Conservation (phyloP, 805 yeast genomes). For the Priceomyces fermenticarens region DNA sequence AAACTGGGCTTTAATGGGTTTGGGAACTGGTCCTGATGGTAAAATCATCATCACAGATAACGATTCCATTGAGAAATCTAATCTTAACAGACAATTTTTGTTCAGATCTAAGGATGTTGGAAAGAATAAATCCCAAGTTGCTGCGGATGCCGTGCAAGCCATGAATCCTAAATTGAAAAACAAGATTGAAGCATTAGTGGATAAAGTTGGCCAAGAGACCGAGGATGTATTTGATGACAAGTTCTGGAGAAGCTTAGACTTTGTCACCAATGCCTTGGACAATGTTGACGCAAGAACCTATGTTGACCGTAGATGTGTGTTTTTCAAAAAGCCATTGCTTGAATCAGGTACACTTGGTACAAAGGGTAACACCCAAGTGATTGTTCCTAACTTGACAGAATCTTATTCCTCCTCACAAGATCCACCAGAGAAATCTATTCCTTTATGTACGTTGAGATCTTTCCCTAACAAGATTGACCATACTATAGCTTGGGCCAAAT, state of each 20-base stretch:
- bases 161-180: conserved; percentile 87
- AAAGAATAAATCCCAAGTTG: conserved; percentile 82
- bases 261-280: conserved; percentile 95
- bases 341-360: conserved; percentile 99
- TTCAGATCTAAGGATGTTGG: conserved; percentile 96
- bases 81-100: conserved; percentile 92
- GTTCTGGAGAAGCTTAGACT: conserved; percentile 82
- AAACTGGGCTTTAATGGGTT: conserved; percentile 96
- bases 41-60: conserved; percentile 84
- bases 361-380: conserved; percentile 96
- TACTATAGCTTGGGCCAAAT: conserved; percentile 99
- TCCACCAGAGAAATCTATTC: conserved; percentile 98
- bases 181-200: conserved; percentile 71
- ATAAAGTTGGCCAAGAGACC: conserved; percentile 92
- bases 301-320: conserved; percentile 95
- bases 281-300: conserved; percentile 97
- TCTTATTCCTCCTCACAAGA: conserved; percentile 95
- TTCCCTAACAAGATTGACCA: conserved; percentile 98
- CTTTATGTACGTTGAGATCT: conserved; percentile 93
- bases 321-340: conserved; percentile 82
- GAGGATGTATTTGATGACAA: conserved; percentile 79
- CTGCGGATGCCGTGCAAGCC: conserved; percentile 74
- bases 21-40: conserved; percentile 90
- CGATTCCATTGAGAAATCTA: conserved; percentile 93
- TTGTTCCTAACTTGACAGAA: conserved; percentile 90